phyloP scores from a whole-genome alignment of 257 asterid genomes.

The Nicotiana benthamiana region DNA sequence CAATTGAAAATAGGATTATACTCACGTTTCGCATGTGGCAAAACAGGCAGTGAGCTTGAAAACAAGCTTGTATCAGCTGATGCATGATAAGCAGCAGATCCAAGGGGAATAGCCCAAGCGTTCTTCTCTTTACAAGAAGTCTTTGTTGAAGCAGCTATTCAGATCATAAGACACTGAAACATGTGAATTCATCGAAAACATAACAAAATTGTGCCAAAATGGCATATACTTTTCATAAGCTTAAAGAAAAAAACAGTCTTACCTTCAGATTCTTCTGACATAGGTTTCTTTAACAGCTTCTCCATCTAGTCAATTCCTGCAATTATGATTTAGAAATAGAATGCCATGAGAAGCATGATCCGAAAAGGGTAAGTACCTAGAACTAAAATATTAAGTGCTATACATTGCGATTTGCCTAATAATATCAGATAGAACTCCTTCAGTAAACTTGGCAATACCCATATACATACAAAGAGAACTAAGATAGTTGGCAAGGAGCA shows the following conservation, averaged over 20 bases:
- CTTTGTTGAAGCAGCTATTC: conserved; percentile 18
- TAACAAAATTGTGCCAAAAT: not conserved
- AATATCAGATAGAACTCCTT: not conserved
- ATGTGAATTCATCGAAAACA: not conserved
- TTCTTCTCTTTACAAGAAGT: conserved; percentile 32
- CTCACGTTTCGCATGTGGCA: conserved; percentile 59
- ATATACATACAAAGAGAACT: not conserved
- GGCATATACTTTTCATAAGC: not conserved
- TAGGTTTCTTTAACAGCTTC: conserved; percentile 3
- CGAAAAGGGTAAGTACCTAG: not conserved
- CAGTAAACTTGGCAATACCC: not conserved
- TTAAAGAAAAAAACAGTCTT: not conserved
- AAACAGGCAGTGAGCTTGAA: conserved; percentile 77
- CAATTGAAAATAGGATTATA: not conserved
- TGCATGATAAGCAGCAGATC: conserved; percentile 33
- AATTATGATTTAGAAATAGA: not conserved
- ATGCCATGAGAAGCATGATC: not conserved
- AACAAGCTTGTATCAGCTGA: conserved; percentile 76
- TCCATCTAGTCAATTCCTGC: conserved; percentile 7
- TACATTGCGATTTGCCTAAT: not conserved
- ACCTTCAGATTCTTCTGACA: conserved; percentile 4
- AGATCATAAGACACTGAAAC: not conserved
- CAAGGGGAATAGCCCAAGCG: conserved; percentile 53
- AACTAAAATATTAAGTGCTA: not conserved
- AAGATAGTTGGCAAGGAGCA: not conserved